A percentile compares a stretch with the other conserved stretches of the same genome.
Conservation (phyloP, 1,139 yeast species). For the Kodamaea derodonti region DNA sequence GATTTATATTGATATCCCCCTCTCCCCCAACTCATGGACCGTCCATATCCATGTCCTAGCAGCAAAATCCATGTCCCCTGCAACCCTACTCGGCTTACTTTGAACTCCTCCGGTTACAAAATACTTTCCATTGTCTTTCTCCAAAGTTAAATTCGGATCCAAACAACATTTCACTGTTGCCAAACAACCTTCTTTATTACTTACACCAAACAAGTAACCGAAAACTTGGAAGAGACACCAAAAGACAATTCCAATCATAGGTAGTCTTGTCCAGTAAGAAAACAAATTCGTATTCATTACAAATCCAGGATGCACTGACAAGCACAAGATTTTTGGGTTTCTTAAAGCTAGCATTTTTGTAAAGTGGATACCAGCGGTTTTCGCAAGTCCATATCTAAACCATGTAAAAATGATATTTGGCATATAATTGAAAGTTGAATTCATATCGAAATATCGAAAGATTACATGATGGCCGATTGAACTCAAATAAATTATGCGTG, state of each 20-base stretch:
- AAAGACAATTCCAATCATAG: constrained; percentile 66
- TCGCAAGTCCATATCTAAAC: constrained; percentile 77
- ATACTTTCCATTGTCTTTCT: constrained; percentile 66
- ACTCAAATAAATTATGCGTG: constrained; percentile 64
- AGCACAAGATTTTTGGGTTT: constrained; percentile 61
- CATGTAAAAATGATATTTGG: constrained; percentile 74
- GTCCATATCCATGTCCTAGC: constrained; percentile 88
- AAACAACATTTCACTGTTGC: constrained; percentile 66
- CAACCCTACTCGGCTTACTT: constrained; percentile 53
- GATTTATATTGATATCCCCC: constrained; percentile 29
- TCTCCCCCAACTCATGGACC: constrained; percentile 51
- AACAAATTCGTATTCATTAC: constrained; percentile 76
- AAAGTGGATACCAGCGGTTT: constrained; percentile 76
- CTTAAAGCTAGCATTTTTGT: constrained; percentile 61
- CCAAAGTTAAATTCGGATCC: constrained; percentile 46
- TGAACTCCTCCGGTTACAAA: constrained; percentile 58
- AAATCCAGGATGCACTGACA: constrained; percentile 82
- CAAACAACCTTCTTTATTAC: constrained; percentile 67
- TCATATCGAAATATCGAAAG: constrained; percentile 46
- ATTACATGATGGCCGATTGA: constrained; percentile 68
- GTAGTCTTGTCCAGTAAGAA: constrained; percentile 74
- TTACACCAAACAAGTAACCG: constrained; percentile 65
- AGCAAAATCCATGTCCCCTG: constrained; percentile 58
- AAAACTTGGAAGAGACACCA: constrained; percentile 68
- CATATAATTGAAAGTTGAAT: constrained; percentile 48